Evolutionary conservation across 2,329 filamentous ascomycete species (phyloP), one percentile per base, ranked within the genome.

Genomic region (Pezicula carpinea): DNA sequence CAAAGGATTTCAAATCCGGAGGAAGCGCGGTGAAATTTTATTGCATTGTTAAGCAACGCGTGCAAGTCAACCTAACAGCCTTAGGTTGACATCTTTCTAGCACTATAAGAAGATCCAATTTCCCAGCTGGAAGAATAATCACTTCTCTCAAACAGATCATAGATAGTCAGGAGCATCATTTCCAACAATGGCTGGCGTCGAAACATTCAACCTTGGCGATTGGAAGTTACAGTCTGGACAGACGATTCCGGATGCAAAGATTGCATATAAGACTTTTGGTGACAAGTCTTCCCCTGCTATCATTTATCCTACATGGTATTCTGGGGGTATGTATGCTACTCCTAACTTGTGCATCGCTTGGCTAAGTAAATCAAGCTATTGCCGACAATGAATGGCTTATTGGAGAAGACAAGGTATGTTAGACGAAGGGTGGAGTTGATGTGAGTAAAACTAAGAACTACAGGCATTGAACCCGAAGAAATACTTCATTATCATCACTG

Each of bases 291-390:
- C 69, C 5, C 85, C 86, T 6, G 81, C 80, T 2, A 78, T 91
- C 48, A 76, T 91, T 51, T 91, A 91, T 59, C 87, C 87, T 2
- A 82, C 82, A 2, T 91, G 87, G 87, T 91, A 83, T 62, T 83
- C 80, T 14, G 82, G 82, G 49, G 54, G 74, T 78, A 62, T 43
- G 72, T 65, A 14, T 11, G 11, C 13, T 36, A 10, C 1, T 29
- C 26, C 14, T 5, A 6, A 15, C 14, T 26, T 17, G 19, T 41
- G n/a, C 5, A 29, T 46, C 32, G 44, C 33, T 8, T 15, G 32
- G 39, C 49, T 55, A 33, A 56, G 34, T 10, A n/a, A 8, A n/a
- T 22, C 65, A 62, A 44, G 70, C 66, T 3, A 87, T 91, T 52
- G 69, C 74, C 2, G 82, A 87, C 58, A 91, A 91, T 50, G 74